Base-by-base conservation (phyloP, 345 rosid genomes). In the Heritiera fomes region DNA sequence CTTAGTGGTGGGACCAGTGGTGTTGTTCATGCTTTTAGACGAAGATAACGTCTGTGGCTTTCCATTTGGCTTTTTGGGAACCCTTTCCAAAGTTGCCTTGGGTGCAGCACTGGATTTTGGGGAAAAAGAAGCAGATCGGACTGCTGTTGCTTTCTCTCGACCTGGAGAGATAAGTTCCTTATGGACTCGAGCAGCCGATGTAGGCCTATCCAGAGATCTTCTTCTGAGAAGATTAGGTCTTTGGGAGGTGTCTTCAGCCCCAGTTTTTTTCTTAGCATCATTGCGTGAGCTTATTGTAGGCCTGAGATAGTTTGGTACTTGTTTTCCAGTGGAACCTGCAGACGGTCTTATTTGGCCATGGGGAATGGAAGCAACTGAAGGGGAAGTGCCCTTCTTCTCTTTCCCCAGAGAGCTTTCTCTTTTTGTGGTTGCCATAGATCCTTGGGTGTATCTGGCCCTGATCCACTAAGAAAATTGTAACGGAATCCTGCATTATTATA, bases 191-290 rank as follows among this genome's bases (percentile, higher is more conserved):
- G 87, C 67, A 50, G 88, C 45, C 1, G 98, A 81, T 14, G 90
- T 85, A 28, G 95, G 88, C 73, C 82, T 86, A 82, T 95, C 98
- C n/a, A 91, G 88, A 11, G 98, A 95, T 84, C 94, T 88, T 86
- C 98, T 86, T 70, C 97, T 85, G 1, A 84, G 82, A 83, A 83
- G 85, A 63, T 49, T 6, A n/a, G 87, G 78, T 81, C 86, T 78
- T 71, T 84, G 83, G 46, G 77, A 6, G 38, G 75, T 18, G 52
- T 86, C 89, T 20, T 74, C 87, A 30, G 79, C 20, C 76, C 32
- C 82, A 74, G 55, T 72, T 78, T 88, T 92, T 86, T 86, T 89
- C 45, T 56, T 58, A 13, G 88, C 56, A 23, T 88, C 93, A 1
- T 80, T 50, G 76, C 86, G 83, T 34, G 94, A 89, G 79, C 88